These are phyloP conservation scores for Arctium minus DNA, from an alignment of 129 eudicot species.

Conservation along the genomic window DNA sequence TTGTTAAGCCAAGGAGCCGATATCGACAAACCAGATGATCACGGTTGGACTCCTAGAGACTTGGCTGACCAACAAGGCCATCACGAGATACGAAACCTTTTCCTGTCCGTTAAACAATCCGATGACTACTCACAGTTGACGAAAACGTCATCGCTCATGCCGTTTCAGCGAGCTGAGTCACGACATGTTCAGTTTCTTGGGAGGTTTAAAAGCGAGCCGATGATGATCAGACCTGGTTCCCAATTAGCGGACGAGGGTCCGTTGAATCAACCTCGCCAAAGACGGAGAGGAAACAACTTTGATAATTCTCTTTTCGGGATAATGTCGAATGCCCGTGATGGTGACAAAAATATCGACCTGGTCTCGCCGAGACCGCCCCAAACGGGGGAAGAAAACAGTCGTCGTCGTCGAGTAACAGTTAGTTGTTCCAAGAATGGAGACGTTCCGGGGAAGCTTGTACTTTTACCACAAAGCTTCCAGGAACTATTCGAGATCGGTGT, in stretches of 20 bases:
- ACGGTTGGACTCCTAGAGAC: constrained; percentile 85
- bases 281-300: constrained; percentile 57
- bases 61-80: constrained; percentile 98
- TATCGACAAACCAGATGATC: constrained; percentile 45
- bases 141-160: constrained; percentile 30
- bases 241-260: constrained; percentile 29
- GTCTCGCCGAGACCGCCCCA: constrained; percentile 31
- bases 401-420: constrained; percentile 50
- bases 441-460: constrained; percentile 61
- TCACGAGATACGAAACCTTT: constrained; percentile 58
- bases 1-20: constrained; percentile 63
- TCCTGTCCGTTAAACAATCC: constrained; percentile 29
- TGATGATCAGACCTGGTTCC: constrained; percentile 31
- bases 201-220: constrained; percentile 65
- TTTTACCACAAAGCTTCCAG: constrained; percentile 63
- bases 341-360: constrained; percentile 29
- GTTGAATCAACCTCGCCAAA: constrained; percentile 34
- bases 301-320: constrained; percentile 81
- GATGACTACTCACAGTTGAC: constrained; percentile 21
- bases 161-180: constrained; percentile 41
- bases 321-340: constrained; percentile 49
- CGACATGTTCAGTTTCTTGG: constrained; percentile 60
- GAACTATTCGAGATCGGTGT: constrained; percentile 48
- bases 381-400: neutral
- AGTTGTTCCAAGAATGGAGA: constrained; percentile 70